A percentile compares a stretch with the other conserved stretches of the same genome.
Conservation (phyloP, 306 rosid genomes). For the cucumber (Cucumis sativus) region DNA sequence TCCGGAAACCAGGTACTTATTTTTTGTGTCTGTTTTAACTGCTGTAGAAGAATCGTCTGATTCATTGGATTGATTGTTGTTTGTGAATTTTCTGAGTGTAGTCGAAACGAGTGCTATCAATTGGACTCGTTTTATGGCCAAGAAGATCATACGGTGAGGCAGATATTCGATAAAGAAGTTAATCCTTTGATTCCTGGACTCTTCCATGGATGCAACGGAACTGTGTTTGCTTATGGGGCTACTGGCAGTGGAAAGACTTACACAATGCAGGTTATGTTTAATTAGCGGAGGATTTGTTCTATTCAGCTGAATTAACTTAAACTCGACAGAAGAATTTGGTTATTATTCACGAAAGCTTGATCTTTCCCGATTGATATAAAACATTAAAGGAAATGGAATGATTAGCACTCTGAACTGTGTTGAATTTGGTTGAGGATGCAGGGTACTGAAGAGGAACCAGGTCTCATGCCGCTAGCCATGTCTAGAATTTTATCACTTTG, state of each 20-base stretch:
- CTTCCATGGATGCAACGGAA: constrained; percentile 62
- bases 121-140: constrained; percentile 65
- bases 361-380: neutral
- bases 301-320: neutral
- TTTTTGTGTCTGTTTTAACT: neutral
- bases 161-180: constrained; percentile 61
- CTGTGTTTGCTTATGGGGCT: constrained; percentile 94
- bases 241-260: constrained; percentile 94
- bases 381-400: neutral
- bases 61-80: neutral
- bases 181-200: constrained; percentile 59
- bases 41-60: neutral
- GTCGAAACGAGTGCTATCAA: constrained; percentile 74
- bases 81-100: constrained; percentile 9
- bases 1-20: constrained; percentile 50
- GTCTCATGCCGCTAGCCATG: constrained; percentile 73
- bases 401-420: neutral
- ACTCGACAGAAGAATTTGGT: neutral
- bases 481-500: constrained; percentile 45
- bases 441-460: constrained; percentile 75
- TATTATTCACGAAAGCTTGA: neutral
- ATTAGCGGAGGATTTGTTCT: neutral
- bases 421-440: constrained; percentile 24
- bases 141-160: constrained; percentile 58
- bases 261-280: constrained; percentile 68